Evolutionary conservation across 768 basidiomycete species (phyloP), one percentile per base, ranked within the genome.

Genomic region (Termitomyces sp.): DNA sequence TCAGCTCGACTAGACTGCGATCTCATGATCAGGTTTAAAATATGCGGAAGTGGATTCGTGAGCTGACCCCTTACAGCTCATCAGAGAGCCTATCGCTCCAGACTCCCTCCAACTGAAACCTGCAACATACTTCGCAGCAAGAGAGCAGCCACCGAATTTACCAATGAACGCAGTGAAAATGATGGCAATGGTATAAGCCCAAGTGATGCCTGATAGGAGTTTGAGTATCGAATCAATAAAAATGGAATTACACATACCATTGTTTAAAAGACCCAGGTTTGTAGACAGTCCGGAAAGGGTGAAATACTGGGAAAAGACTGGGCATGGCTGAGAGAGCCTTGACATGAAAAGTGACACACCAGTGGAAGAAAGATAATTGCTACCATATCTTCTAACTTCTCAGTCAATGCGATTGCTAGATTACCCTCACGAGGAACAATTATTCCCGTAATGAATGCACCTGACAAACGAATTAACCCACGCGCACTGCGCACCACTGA

Each of bases 371-470:
- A 95, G 43, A 95, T 85, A 57, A 95, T 87, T 0, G 90, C 73
- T 2, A 95, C 90, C 81, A 96, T 85, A 71, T 98, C 96, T 72
- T 99, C 97, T n/a, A 98, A 74, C 66, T 96, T 98, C 64, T 96
- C 92, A 0, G 91, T 94, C n/a, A 98, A 73, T 0, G 86, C 78
- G 51, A 94, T 91, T 0, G 89, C 84, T 35, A 99, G 84, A 3
- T 89, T 89, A 3, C 91, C 91, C 64, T 94, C 88, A 28, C 93
- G 84, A 2, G 97, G 96, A 8, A 98, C 86, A 54, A 88, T 81
- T 44, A 90, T 67, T 1, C 89, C 94, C 2, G 84, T 82, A 11
- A 96, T 66, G 75, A 97, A 96, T 0, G 91, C 92, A 49, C 86
- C 85, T 87, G 56, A 8, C n/a, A 28, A 54, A 23, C 19, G 11